Evolutionary conservation across 1,139 yeast genomes (phyloP).

Genomic region (Lizanozyma gosingica): DNA sequence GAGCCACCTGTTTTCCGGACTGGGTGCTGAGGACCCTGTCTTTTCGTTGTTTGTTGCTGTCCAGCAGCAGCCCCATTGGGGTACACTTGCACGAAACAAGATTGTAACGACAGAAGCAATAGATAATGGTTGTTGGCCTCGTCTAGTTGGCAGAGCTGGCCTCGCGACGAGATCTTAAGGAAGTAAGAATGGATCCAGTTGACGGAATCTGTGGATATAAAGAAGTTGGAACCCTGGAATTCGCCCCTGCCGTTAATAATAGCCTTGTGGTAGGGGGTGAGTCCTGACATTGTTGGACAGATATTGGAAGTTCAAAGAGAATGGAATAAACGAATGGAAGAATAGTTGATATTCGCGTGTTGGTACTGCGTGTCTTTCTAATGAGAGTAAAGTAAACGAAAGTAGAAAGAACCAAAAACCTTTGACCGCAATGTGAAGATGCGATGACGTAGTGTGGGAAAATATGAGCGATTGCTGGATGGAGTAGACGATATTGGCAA

Average conservation of each 20-base stretch:
- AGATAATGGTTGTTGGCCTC: conserved; percentile 25
- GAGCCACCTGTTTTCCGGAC: neutral
- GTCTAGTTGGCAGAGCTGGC: conserved; percentile 28
- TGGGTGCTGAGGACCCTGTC: neutral
- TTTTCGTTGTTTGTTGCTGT: neutral
- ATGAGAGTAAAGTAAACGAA: too few relatives aligned
- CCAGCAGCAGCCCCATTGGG: conserved; percentile 12
- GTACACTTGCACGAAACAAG: conserved; percentile 32
- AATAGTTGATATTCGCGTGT: too few relatives aligned
- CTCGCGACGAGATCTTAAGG: conserved; percentile 28
- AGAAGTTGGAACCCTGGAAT: conserved; percentile 27
- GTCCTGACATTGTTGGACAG: conserved; percentile 13
- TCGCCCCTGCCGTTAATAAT: conserved; percentile 28
- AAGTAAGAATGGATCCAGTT: conserved; percentile 29
- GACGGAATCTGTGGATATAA: conserved; percentile 29
- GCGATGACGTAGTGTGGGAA: too few relatives aligned
- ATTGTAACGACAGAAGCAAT: conserved; percentile 30
- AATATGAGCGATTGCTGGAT: too few relatives aligned
- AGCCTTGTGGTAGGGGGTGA: conserved; percentile 21
- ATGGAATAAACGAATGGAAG: too few relatives aligned
- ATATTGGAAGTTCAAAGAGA: too few relatives aligned
- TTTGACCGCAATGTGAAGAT: too few relatives aligned
- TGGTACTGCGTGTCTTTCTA: too few relatives aligned
- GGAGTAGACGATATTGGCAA: too few relatives aligned
- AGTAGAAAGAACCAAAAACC: too few relatives aligned